Evolutionary conservation across 176 grass and related monocot species (phyloP).

Genomic region (Urochloa ruziziensis): DNA sequence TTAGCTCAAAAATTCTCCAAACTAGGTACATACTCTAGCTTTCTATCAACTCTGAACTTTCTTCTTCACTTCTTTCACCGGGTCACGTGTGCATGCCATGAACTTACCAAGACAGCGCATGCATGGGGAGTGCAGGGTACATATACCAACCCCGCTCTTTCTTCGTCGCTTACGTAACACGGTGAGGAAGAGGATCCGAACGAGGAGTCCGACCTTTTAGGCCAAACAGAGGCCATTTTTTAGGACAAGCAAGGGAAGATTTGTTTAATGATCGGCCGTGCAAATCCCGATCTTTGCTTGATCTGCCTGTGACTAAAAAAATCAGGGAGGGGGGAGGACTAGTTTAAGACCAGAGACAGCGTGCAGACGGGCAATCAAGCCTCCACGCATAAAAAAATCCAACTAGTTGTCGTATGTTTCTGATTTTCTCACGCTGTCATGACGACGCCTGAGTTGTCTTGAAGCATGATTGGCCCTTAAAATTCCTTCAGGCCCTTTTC

Average conservation of each 20-base stretch:
- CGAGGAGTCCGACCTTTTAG: no score
- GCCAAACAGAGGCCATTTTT: not conserved
- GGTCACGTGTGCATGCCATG: not conserved
- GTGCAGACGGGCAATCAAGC: conserved; percentile 19
- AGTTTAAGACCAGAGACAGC: conserved; percentile 36
- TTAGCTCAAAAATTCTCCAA: no score
- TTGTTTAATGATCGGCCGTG: not conserved
- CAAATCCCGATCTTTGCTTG: conserved; percentile 19
- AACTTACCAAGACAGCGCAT: not conserved
- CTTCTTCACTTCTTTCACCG: no score
- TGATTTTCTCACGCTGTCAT: not conserved
- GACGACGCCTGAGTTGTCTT: not conserved
- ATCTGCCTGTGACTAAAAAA: not conserved
- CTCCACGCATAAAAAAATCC: not conserved
- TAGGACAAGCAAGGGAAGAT: not conserved
- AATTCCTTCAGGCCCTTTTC: not conserved
- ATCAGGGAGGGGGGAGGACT: not conserved
- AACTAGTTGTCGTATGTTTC: not conserved
- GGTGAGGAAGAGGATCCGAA: no score
- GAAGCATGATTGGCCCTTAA: not conserved
- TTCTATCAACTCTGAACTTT: not conserved
- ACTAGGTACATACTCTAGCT: no score
- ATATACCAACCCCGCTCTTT: no score
- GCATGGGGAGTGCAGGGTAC: not conserved
- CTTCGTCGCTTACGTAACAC: no score